phyloP scores from a whole-genome alignment of 208 protist genomes.

The Histomonas meleagridis region DNA sequence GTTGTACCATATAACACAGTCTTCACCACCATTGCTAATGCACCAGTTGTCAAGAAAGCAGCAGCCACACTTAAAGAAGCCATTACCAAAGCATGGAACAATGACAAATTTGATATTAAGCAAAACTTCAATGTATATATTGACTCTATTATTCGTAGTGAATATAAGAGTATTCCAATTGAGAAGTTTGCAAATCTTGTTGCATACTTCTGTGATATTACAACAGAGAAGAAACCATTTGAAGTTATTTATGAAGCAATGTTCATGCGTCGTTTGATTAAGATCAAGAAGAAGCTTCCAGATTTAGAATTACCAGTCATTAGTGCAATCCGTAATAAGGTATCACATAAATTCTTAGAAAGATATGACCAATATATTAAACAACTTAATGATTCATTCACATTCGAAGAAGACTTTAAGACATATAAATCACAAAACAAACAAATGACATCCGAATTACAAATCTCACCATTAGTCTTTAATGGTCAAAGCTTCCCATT shows the following conservation, averaged over 20 bases:
- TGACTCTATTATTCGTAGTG: neutral
- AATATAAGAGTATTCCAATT: neutral
- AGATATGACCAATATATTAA: neutral
- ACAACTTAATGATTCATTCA: neutral
- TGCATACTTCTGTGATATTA: neutral
- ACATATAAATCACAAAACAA: too few species aligned
- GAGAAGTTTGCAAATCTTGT: neutral
- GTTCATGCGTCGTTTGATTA: neutral
- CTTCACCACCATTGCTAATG: too few species aligned
- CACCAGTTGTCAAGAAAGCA: too few species aligned
- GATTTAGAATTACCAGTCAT: neutral
- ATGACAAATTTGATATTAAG: neutral
- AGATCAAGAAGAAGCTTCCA: neutral
- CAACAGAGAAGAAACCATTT: neutral
- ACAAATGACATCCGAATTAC: neutral
- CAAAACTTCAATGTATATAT: constrained; percentile 16
- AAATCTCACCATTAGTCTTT: neutral
- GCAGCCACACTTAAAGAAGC: too few species aligned
- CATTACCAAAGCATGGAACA: neutral
- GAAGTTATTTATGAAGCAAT: neutral
- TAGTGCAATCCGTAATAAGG: neutral
- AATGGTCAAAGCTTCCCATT: neutral
- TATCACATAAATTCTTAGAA: neutral
- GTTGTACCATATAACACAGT: too few species aligned
- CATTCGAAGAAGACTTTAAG: neutral